Conservation (phyloP, 2,329 filamentous ascomycete genomes). For the Peltaster fructicola region DNA sequence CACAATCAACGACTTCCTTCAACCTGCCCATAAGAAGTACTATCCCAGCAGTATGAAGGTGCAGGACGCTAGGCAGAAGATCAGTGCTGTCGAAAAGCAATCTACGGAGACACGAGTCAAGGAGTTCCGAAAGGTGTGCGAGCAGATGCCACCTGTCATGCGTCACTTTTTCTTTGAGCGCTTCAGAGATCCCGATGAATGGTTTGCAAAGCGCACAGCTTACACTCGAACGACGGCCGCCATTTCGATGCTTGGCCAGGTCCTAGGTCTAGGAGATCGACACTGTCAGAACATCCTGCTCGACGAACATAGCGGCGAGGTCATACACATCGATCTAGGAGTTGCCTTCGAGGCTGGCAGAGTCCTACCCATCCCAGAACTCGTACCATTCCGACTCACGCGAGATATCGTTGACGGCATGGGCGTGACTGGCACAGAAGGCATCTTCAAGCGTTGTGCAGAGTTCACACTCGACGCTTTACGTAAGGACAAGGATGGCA, state of each 20-base stretch:
- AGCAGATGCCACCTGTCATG: conserved; percentile 82
- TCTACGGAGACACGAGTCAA: conserved; percentile 53
- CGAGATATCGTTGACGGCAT: conserved; percentile 93
- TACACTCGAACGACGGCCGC: conserved; percentile 89
- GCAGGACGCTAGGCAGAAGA: conserved; percentile 59
- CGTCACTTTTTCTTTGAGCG: conserved; percentile 94
- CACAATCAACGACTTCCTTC: conserved; percentile 77
- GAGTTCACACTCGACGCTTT: conserved; percentile 93
- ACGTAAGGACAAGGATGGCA: conserved; percentile 86
- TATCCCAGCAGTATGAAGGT: conserved; percentile 69
- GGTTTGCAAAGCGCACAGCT: conserved; percentile 76
- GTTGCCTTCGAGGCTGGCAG: conserved; percentile 94
- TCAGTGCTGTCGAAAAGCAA: conserved; percentile 50
- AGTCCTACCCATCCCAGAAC: conserved; percentile 84
- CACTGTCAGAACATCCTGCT: conserved; percentile 95
- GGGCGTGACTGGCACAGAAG: conserved; percentile 87
- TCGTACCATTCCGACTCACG: conserved; percentile 88
- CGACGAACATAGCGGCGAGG: conserved; percentile 76
- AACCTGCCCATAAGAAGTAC: conserved; percentile 77
- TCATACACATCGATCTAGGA: conserved; percentile 91
- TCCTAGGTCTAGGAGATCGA: conserved; percentile 81
- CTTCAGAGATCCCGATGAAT: conserved; percentile 86
- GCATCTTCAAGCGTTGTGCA: conserved; percentile 92
- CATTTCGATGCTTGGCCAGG: conserved; percentile 78
- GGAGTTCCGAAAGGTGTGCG: conserved; percentile 60